A percentile compares a stretch with the other conserved stretches of the same genome.
Conservation (phyloP, 116 monocot genomes). For the Phalaenopsis hybrid region DNA sequence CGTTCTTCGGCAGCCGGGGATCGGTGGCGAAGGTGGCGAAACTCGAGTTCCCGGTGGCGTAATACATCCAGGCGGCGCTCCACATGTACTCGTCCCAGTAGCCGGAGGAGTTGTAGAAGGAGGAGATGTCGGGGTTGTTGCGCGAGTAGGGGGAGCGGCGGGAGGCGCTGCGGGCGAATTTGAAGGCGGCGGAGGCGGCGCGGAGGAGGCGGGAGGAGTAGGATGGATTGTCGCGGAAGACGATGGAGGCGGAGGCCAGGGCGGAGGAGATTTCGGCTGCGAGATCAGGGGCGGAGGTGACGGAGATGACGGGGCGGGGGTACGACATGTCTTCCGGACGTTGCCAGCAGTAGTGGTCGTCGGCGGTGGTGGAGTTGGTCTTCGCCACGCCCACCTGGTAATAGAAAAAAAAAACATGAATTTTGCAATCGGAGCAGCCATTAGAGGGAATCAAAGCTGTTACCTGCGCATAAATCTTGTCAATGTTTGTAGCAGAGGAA, state of each 20-base stretch:
- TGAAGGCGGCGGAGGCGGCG: conserved; percentile 47
- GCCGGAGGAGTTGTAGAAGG: conserved; percentile 77
- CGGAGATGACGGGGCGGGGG: conserved; percentile 18
- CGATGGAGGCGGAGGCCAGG: conserved; percentile 64
- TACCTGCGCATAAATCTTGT: conserved; percentile 63
- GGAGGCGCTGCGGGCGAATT: conserved; percentile 38
- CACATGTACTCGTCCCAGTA: conserved; percentile 97
- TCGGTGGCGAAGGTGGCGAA: conserved; percentile 51
- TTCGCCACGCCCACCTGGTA: conserved; percentile 47
- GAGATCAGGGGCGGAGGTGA: conserved; percentile 49
- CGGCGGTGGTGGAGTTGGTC: conserved; percentile 36
- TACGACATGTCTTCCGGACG: conserved; percentile 87
- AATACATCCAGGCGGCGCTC: conserved; percentile 85
- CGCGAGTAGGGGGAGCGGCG: conserved; percentile 33
- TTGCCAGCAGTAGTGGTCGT: conserved; percentile 84
- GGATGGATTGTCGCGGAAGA: conserved; percentile 52
- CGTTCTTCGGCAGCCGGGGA: conserved; percentile 46
- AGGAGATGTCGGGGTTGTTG: conserved; percentile 19
- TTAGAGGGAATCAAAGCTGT: background rate
- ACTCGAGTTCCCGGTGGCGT: conserved; percentile 73
- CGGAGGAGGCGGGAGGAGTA: conserved; percentile 69
- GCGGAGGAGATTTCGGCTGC: conserved; percentile 70
- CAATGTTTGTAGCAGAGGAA: conserved; percentile 47
- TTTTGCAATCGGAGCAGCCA: background rate
- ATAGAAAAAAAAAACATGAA: background rate